phyloP scores from a whole-genome alignment of 371 early-diverging fungal genomes.

The Zychaea mexicana region DNA sequence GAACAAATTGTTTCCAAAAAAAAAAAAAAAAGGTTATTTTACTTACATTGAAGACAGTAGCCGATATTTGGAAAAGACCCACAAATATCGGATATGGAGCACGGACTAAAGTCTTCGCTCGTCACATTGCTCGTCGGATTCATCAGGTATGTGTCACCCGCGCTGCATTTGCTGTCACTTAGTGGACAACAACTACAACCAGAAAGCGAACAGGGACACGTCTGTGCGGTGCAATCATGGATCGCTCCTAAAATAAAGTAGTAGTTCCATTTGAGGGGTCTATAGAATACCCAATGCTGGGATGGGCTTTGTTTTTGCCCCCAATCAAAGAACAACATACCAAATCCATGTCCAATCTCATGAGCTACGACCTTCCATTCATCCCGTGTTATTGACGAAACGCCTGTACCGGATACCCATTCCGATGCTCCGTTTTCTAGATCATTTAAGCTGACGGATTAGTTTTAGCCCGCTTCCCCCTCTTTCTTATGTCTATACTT shows the following conservation, averaged over 20 bases:
- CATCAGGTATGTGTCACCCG: constrained; percentile 78
- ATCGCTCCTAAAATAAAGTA: constrained; percentile 36
- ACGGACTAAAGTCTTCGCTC: constrained; percentile 79
- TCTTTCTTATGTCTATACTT: neutral
- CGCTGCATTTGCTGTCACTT: constrained; percentile 76
- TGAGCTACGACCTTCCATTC: constrained; percentile 98
- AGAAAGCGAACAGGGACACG: constrained; percentile 60
- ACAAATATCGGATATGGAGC: constrained; percentile 80
- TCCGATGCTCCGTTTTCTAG: constrained; percentile 45
- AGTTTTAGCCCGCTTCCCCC: no score
- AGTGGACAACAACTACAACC: constrained; percentile 76
- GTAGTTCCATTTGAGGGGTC: no score
- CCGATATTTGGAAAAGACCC: constrained; percentile 55
- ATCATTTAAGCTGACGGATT: neutral
- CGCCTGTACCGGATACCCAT: constrained; percentile 85
- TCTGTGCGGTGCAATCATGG: constrained; percentile 68
- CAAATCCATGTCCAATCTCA: constrained; percentile 92
- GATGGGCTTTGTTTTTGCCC: neutral
- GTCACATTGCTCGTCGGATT: constrained; percentile 85
- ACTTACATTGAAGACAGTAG: constrained; percentile 61
- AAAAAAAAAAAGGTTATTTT: neutral
- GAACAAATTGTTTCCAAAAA: no score
- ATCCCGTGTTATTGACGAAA: constrained; percentile 80
- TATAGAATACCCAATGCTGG: neutral
- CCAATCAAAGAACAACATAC: constrained; percentile 17